Percentiles rank a stretch among this genome's conserved stretches.
These are phyloP conservation scores for Argentina anserina DNA, from an alignment of 306 rosid species.

Conservation along the genomic window DNA sequence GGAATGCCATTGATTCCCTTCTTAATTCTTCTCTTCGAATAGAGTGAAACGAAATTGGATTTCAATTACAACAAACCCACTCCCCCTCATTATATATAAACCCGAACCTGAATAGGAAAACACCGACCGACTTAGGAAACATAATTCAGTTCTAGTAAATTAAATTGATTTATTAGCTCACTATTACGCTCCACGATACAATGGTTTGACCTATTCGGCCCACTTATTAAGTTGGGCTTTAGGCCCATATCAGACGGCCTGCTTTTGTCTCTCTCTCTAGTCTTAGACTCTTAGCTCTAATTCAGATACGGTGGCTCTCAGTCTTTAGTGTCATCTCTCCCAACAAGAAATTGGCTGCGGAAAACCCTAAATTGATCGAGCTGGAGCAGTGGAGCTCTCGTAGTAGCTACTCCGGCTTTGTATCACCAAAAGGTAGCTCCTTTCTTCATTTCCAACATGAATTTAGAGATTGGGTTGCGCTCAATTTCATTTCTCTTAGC, in stretches of 20 bases:
- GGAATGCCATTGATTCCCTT: not conserved
- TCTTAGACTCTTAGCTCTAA: not conserved
- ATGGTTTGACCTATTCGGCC: not conserved
- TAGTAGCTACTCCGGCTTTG: not conserved
- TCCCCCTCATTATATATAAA: not conserved
- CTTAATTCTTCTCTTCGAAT: not conserved
- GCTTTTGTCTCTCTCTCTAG: not conserved
- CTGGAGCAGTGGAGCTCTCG: not conserved
- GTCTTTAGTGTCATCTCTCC: not conserved
- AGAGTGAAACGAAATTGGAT: not conserved
- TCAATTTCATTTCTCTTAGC: not conserved
- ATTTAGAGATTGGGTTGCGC: not conserved
- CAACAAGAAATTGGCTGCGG: not conserved
- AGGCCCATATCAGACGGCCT: not conserved
- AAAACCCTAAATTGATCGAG: slow-evolving; percentile 13
- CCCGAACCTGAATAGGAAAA: not conserved
- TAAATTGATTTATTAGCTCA: too few relatives aligned
- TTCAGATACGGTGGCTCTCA: not conserved
- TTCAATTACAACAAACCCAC: not conserved
- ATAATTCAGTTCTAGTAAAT: too few relatives aligned
- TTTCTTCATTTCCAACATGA: not conserved
- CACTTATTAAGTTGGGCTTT: not conserved
- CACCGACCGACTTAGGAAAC: not conserved
- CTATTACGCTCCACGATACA: too few relatives aligned
- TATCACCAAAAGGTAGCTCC: not conserved